These are phyloP conservation scores for Rhodotorula sp. DNA, from an alignment of 1,284 basidiomycete genomes.

Conservation along the genomic window DNA sequence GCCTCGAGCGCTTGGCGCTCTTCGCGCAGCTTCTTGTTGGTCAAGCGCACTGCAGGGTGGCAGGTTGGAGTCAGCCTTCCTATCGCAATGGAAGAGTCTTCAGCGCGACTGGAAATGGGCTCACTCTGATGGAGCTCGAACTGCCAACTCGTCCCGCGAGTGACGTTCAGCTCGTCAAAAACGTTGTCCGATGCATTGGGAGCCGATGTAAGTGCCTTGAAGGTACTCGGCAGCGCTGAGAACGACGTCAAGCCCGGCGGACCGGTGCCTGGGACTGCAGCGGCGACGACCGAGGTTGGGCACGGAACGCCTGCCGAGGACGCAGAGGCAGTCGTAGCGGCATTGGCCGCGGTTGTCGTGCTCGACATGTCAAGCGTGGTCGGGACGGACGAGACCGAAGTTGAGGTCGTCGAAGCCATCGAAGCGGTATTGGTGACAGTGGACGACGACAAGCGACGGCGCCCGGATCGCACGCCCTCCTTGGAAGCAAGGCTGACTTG, in stretches of 20 bases:
- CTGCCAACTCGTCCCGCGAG: slow-evolving; percentile 76
- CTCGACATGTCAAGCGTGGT: neutral
- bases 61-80: too few relatives aligned
- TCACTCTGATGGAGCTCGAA: slow-evolving; percentile 84
- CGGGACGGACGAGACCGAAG: neutral
- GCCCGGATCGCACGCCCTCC: slow-evolving; percentile 3
- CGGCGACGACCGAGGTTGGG: neutral
- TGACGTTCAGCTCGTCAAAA: slow-evolving; percentile 69
- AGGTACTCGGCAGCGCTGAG: slow-evolving; percentile 43
- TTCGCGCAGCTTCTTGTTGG: slow-evolving; percentile 68
- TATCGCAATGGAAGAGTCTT: too few relatives aligned
- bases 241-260: slow-evolving; percentile 28
- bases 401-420: neutral
- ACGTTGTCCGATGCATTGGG: slow-evolving; percentile 54
- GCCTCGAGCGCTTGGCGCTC: slow-evolving; percentile 57
- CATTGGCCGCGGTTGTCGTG: neutral
- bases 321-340: slow-evolving; percentile 9
- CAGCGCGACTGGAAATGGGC: slow-evolving; percentile 6
- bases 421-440: neutral
- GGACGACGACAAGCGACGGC: slow-evolving; percentile 1
- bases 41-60: slow-evolving; percentile 49
- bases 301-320: slow-evolving; percentile 7
- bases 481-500: slow-evolving; percentile 24
- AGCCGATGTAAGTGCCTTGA: slow-evolving; percentile 34
- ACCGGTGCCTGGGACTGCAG: slow-evolving; percentile 14